Evolutionary conservation across 1,284 basidiomycete genomes (phyloP).

Genomic region (Cryptococcus wingfieldii): DNA sequence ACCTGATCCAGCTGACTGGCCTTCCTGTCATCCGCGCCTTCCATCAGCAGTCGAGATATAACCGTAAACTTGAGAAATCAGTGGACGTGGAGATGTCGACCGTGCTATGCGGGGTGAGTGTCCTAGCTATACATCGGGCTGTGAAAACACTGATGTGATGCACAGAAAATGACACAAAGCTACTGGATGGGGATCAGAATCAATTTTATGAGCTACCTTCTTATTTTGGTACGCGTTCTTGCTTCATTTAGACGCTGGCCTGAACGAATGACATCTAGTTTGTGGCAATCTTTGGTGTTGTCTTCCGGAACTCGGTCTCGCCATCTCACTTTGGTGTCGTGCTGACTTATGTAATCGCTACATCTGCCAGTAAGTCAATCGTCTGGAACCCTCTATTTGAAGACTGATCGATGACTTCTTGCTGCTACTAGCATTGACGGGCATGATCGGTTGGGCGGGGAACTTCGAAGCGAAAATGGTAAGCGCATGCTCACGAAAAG

Average conservation of each 20-base stretch:
- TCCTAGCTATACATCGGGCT: too few relatives aligned
- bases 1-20: conserved; percentile 19
- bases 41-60: conserved; percentile 22
- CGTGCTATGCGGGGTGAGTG: neutral
- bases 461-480: conserved; percentile 4
- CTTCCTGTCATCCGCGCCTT: conserved; percentile 32
- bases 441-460: neutral
- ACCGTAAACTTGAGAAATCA: conserved; percentile 14
- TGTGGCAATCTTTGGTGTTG: conserved; percentile 34
- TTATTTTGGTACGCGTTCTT: neutral
- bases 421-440: neutral
- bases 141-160: too few relatives aligned
- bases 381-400: too few relatives aligned
- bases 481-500: neutral
- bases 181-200: too few relatives aligned
- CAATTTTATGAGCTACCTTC: neutral
- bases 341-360: conserved; percentile 25
- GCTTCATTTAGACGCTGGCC: neutral
- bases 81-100: conserved; percentile 24
- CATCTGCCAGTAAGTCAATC: conserved; percentile 1
- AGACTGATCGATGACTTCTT: too few relatives aligned
- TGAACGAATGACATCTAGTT: conserved; percentile 6
- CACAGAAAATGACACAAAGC: too few relatives aligned
- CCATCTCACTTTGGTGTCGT: conserved; percentile 40
- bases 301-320: conserved; percentile 30